Percentiles rank a stretch among this genome's conserved stretches.
Conservation (phyloP, 305 asterid species). For the Euphrasia arctica region DNA sequence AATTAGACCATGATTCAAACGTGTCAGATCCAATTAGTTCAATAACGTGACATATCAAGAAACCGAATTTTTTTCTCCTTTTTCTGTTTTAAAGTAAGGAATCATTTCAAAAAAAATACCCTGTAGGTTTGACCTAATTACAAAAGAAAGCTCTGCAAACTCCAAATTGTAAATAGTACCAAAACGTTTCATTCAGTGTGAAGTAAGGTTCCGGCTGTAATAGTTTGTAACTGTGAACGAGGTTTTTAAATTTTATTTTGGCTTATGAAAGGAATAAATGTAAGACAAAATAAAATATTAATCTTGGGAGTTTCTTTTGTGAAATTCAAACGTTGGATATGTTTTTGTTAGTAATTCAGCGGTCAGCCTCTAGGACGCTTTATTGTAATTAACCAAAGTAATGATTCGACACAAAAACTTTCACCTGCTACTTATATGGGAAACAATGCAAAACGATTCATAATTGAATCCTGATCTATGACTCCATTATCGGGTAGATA, state of each 20-base stretch:
- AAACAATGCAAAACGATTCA: background rate
- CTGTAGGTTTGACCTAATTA: background rate
- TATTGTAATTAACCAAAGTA: background rate
- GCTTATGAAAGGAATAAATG: background rate
- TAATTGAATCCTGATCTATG: background rate
- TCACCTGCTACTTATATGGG: background rate
- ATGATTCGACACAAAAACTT: background rate
- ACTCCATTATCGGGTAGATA: constrained; percentile 7
- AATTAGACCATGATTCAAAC: constrained; percentile 9
- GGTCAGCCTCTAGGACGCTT: background rate
- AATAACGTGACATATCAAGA: background rate
- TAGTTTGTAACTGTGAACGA: background rate
- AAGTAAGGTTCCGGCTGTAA: background rate
- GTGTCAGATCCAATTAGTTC: constrained; percentile 10
- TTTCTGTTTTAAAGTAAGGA: background rate
- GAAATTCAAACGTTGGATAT: background rate
- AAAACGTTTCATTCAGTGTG: background rate
- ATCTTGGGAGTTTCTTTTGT: background rate
- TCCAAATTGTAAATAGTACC: background rate
- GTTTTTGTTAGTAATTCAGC: too few species aligned
- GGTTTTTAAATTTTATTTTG: too few species aligned
- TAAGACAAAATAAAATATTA: background rate
- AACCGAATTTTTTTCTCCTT: background rate
- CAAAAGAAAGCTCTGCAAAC: background rate
- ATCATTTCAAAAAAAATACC: background rate